Evolutionary conservation across 2,329 filamentous ascomycete genomes (phyloP).

Genomic region (Tolypocladium cylindrosporum): DNA sequence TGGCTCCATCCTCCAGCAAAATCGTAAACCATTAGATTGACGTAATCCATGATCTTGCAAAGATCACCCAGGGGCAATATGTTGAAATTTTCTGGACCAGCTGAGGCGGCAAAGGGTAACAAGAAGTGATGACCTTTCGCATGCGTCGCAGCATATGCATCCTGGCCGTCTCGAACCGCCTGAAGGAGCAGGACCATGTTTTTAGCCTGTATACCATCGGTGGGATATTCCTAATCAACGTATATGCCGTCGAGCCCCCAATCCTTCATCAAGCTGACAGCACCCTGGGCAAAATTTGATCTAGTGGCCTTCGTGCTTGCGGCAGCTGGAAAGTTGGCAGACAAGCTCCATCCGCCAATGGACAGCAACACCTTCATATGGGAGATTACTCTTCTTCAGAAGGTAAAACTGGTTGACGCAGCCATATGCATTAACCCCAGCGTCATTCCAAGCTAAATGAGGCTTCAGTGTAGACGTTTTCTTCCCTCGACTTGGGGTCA

Average conservation of each 20-base stretch:
- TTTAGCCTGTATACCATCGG: slow-evolving; percentile 22
- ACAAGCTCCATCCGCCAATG: slow-evolving; percentile 79
- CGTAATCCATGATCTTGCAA: slow-evolving; percentile 37
- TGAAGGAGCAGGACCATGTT: slow-evolving; percentile 31
- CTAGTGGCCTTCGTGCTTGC: slow-evolving; percentile 48
- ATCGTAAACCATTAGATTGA: slow-evolving; percentile 66
- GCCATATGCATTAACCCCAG: slow-evolving; percentile 63
- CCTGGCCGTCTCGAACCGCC: slow-evolving; percentile 31
- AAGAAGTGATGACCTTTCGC: slow-evolving; percentile 33
- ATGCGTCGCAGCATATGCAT: slow-evolving; percentile 31
- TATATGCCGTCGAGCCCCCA: slow-evolving; percentile 50
- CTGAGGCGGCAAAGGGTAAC: slow-evolving; percentile 40
- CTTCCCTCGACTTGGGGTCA: background rate
- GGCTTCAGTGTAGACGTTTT: too few relatives aligned
- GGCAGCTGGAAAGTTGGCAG: slow-evolving; percentile 58
- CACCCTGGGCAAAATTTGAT: slow-evolving; percentile 58
- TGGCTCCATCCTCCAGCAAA: slow-evolving; percentile 60
- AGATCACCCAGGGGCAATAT: slow-evolving; percentile 36
- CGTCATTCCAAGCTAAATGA: slow-evolving; percentile 33
- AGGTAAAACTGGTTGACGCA: slow-evolving; percentile 67
- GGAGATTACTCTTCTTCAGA: slow-evolving; percentile 66
- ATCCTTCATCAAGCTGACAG: slow-evolving; percentile 62
- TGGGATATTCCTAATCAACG: slow-evolving; percentile 27
- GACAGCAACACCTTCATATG: slow-evolving; percentile 66
- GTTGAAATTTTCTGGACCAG: slow-evolving; percentile 35